Evolutionary conservation across 306 rosid species (phyloP).

Genomic region (Carpinus viminea): DNA sequence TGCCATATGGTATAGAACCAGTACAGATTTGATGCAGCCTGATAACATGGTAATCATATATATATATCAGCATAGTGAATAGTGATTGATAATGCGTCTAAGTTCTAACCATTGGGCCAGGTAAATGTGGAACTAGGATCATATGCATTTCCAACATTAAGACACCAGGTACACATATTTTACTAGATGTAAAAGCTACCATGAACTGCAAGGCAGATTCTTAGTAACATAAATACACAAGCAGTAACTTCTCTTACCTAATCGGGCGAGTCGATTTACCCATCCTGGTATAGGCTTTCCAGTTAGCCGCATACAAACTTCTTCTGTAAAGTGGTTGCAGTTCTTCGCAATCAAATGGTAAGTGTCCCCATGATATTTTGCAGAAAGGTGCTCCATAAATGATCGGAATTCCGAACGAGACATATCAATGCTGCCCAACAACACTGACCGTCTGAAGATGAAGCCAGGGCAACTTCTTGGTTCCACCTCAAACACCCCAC

Average conservation of each 20-base stretch:
- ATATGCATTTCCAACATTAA: not conserved
- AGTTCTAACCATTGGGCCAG: not conserved
- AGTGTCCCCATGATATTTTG: slow-evolving; percentile 85
- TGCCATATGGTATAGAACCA: not conserved
- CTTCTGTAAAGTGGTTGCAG: slow-evolving; percentile 93
- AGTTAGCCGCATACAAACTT: slow-evolving; percentile 77
- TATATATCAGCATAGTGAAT: no score
- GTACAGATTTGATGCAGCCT: not conserved
- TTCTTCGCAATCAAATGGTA: slow-evolving; percentile 94
- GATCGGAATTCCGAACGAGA: slow-evolving; percentile 66
- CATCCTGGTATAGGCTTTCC: slow-evolving; percentile 93
- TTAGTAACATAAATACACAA: slow-evolving; percentile 10
- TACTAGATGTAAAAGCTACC: not conserved
- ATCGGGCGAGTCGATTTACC: slow-evolving; percentile 92
- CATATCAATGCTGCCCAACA: slow-evolving; percentile 84
- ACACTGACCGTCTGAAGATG: slow-evolving; percentile 76
- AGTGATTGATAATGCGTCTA: not conserved
- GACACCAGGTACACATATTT: not conserved
- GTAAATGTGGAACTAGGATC: not conserved
- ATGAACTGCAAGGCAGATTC: not conserved
- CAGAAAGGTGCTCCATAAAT: slow-evolving; percentile 76
- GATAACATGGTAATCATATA: not conserved
- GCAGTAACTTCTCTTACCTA: slow-evolving; percentile 60
- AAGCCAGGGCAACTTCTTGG: slow-evolving; percentile 96
- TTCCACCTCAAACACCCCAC: slow-evolving; percentile 97